Percentiles rank a stretch among this genome's conserved stretches.
Evolutionary conservation across 176 grass and related monocot species (phyloP).

Genomic region (Alopecurus myosuroides): DNA sequence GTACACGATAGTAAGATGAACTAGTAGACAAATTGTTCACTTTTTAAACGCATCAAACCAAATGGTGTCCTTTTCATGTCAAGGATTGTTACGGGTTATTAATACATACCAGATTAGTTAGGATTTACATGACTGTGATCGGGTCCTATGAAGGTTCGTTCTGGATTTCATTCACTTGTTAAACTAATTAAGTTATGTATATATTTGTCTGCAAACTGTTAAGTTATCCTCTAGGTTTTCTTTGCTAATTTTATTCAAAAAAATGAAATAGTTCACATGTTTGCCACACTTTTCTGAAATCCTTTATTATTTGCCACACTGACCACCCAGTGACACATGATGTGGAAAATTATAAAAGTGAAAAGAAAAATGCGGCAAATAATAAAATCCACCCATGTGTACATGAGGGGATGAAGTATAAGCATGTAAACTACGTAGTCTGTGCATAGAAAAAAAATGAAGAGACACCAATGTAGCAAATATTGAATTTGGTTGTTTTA

Average conservation of each 20-base stretch:
- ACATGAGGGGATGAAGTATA: background rate
- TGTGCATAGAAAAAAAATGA: background rate
- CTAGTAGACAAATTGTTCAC: background rate
- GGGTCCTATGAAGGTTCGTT: background rate
- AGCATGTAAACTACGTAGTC: background rate
- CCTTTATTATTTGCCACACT: too few relatives aligned
- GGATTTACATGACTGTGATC: too few relatives aligned
- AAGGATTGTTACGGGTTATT: background rate
- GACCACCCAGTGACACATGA: too few relatives aligned
- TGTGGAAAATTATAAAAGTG: too few relatives aligned
- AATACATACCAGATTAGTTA: background rate
- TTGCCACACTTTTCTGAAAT: too few relatives aligned
- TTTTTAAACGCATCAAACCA: background rate
- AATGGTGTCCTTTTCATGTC: background rate
- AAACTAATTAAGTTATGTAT: background rate
- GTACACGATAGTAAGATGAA: background rate
- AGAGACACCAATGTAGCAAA: background rate
- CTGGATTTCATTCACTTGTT: background rate
- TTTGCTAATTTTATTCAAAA: background rate
- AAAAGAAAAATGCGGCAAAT: too few relatives aligned
- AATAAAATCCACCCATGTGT: too few relatives aligned
- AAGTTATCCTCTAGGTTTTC: background rate
- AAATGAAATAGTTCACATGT: background rate
- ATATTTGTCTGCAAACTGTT: background rate
- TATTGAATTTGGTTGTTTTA: background rate